These are phyloP conservation scores for Botrytis pseudocinerea DNA, from an alignment of 2,329 filamentous ascomycete genomes.

Conservation along the genomic window DNA sequence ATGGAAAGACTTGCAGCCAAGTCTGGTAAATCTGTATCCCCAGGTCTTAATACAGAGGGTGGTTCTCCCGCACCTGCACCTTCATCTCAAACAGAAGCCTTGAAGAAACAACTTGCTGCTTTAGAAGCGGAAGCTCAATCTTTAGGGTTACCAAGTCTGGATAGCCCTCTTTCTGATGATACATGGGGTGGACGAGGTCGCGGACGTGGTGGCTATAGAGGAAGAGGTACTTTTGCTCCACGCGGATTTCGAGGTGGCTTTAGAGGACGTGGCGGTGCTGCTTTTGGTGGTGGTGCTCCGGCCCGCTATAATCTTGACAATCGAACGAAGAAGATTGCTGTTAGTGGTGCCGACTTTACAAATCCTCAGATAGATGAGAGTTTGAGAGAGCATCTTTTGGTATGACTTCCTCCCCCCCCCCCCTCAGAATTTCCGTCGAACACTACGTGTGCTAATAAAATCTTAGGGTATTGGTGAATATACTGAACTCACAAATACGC, in stretches of 20 bases:
- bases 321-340: slow-evolving; percentile 65
- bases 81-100: slow-evolving; percentile 56
- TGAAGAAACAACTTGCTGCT: slow-evolving; percentile 72
- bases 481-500: slow-evolving; percentile 54
- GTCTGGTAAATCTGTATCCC: slow-evolving; percentile 40
- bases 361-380: slow-evolving; percentile 64
- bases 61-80: slow-evolving; percentile 27
- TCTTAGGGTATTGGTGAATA: slow-evolving; percentile 62
- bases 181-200: slow-evolving; percentile 46
- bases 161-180: slow-evolving; percentile 51
- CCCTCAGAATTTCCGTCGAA: slow-evolving; percentile 11
- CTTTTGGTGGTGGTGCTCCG: slow-evolving; percentile 35
- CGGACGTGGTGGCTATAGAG: slow-evolving; percentile 43
- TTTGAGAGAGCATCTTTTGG: slow-evolving; percentile 69
- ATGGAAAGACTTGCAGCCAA: slow-evolving; percentile 63
- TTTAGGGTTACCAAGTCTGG: slow-evolving; percentile 57
- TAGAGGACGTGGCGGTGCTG: slow-evolving; percentile 48
- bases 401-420: slow-evolving; percentile 44
- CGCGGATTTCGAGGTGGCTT: slow-evolving; percentile 48
- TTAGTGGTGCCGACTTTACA: slow-evolving; percentile 65
- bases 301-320: slow-evolving; percentile 71
- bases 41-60: slow-evolving; percentile 23
- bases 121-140: slow-evolving; percentile 71
- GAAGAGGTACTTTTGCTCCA: slow-evolving; percentile 37
- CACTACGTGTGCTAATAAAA: slow-evolving; percentile 23